phyloP scores from a whole-genome alignment of 2,329 filamentous ascomycete genomes.

The Verticillium zaregamsianum region DNA sequence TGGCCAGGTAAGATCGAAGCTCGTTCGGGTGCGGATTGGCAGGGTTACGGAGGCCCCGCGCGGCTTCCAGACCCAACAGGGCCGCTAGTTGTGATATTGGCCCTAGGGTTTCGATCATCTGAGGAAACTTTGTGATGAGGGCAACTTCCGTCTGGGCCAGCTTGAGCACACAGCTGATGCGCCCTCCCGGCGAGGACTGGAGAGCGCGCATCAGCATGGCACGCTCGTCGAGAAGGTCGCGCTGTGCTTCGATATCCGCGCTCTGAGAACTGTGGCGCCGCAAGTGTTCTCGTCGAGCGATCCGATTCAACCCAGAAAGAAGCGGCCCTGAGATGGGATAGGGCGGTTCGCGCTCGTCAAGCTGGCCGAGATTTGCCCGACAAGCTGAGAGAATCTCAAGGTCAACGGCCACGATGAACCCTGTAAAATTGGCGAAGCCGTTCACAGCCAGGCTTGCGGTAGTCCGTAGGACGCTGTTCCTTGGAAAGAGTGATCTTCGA shows the following conservation, averaged over 20 bases:
- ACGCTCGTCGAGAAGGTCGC: constrained; percentile 13
- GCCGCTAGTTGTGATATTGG: constrained; percentile 20
- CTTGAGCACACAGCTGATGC: constrained; percentile 36
- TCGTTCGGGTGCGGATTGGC: constrained; percentile 15
- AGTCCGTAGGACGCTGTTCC: background rate
- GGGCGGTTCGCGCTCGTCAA: constrained; percentile 26
- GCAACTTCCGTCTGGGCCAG: constrained; percentile 36
- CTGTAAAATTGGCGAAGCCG: background rate
- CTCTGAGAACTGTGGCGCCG: constrained; percentile 9
- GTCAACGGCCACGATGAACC: background rate
- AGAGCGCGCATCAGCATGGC: constrained; percentile 40
- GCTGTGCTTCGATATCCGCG: constrained; percentile 23
- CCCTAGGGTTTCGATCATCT: constrained; percentile 31
- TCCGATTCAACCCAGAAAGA: constrained; percentile 36
- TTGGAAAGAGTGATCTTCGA: background rate
- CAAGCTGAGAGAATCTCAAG: background rate
- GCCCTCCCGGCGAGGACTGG: constrained; percentile 31
- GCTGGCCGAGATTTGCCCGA: background rate
- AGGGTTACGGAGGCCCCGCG: constrained; percentile 25
- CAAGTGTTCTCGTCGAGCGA: constrained; percentile 18
- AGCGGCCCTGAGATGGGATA: constrained; percentile 40
- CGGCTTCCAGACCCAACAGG: constrained; percentile 29
- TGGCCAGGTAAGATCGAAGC: constrained; percentile 19
- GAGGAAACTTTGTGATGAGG: constrained; percentile 41
- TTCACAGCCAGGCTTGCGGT: background rate